Evolutionary conservation across 2,329 filamentous ascomycete genomes (phyloP), one percentile per base, ranked within the genome.

Genomic region (Pseudomassariella vexata): DNA sequence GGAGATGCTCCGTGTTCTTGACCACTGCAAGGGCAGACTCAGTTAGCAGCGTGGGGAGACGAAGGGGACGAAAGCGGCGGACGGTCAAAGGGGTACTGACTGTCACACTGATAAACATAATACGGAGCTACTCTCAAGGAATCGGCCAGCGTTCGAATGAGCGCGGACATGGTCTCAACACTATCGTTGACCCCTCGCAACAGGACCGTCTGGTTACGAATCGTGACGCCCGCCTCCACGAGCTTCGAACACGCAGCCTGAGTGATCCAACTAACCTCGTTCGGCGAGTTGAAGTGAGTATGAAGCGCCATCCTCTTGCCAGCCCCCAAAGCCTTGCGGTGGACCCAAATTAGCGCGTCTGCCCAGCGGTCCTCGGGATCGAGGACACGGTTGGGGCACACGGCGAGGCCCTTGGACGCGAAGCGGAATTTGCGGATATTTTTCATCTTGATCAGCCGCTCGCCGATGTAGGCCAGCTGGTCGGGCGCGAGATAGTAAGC

Each of bases 51-150:
- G n/a, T n/a, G n/a, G n/a, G n/a, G n/a, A n/a, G n/a, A n/a, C n/a
- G n/a, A n/a, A n/a, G n/a, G n/a, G n/a, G n/a, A n/a, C n/a, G n/a
- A n/a, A n/a, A n/a, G n/a, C n/a, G n/a, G n/a, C n/a, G n/a, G n/a
- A n/a, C n/a, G n/a, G n/a, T n/a, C n/a, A n/a, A n/a, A n/a, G n/a
- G n/a, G n/a, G n/a, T n/a, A n/a, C n/a, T n/a, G n/a, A n/a, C n/a
- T 74, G 49, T 82, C 77, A 28, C 70, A 72, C 46, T 79, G 75
- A 50, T 81, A 82, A 31, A 82, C 68, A 44, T 82, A 82, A 50
- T 81, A 81, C 68, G 76, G 76, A 30, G 67, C 57, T 28, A 81
- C 67, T 25, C 70, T 71, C 38, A 73, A 15, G 8, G 30, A 71
- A 40, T 74, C 65, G 2, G 70, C 68, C 16, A 81, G 60, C 28